phyloP scores from a whole-genome alignment of 192 early-diverging fungal genomes.

The Umbelopsis vinacea region DNA sequence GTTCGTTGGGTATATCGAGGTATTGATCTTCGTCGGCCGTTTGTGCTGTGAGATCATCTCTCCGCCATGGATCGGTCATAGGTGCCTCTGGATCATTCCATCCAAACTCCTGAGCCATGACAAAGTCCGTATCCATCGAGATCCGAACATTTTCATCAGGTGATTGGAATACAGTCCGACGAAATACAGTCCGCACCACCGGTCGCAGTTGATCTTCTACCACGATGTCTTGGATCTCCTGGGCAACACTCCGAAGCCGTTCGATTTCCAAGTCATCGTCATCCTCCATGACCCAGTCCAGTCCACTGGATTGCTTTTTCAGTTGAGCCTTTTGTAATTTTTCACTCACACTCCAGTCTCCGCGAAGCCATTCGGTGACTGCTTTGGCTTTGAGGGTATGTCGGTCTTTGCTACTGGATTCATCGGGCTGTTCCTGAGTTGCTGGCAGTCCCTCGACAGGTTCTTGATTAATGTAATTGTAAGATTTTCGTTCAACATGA shows the following conservation, averaged over 20 bases:
- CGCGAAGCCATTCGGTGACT: not conserved
- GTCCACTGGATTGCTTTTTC: not conserved
- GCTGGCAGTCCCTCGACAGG: not conserved
- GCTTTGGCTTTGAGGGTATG: conserved; percentile 5
- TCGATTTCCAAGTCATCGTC: not conserved
- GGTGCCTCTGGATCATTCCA: not conserved
- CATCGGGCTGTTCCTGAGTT: not conserved
- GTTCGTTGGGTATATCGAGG: conserved; percentile 8
- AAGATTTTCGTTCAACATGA: conserved; percentile 17
- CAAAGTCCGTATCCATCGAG: conserved; percentile 9
- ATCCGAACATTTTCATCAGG: not conserved
- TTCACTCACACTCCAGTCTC: conserved; percentile 8
- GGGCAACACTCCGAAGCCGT: not conserved
- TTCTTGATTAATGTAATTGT: not conserved
- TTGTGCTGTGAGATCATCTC: not conserved
- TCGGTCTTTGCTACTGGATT: conserved; percentile 3
- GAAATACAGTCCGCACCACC: conserved; percentile 4
- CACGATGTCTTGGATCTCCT: conserved; percentile 4
- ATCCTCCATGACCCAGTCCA: not conserved
- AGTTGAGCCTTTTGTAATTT: not conserved
- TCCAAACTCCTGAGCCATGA: conserved; percentile 14
- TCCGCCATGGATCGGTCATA: not conserved
- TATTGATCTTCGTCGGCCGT: not conserved
- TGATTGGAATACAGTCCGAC: conserved; percentile 12
- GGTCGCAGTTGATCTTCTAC: not conserved